Evolutionary conservation across 73 alveolate genomes (phyloP).

Genomic region (Paramecium tetraurelia): DNA sequence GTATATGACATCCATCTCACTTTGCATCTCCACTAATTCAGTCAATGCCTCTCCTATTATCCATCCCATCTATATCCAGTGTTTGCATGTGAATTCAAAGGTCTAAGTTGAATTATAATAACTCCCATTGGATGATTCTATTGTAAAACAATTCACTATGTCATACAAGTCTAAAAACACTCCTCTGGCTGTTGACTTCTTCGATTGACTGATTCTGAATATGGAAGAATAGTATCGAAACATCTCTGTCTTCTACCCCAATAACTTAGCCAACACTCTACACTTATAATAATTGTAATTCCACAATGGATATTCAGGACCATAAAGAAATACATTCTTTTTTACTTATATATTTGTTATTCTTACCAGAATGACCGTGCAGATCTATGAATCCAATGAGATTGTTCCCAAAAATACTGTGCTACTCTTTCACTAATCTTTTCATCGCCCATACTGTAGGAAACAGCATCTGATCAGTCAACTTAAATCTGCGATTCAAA

Average conservation of each 20-base stretch:
- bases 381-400: slow-evolving; percentile 69
- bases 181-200: slow-evolving; percentile 55
- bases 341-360: slow-evolving; percentile 36
- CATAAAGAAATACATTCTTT: slow-evolving; percentile 79
- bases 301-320: slow-evolving; percentile 74
- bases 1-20: neutral
- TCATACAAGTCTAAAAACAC: slow-evolving; percentile 42
- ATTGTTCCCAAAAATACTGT: slow-evolving; percentile 41
- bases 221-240: slow-evolving; percentile 59
- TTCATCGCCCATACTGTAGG: slow-evolving; percentile 84
- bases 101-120: slow-evolving; percentile 26
- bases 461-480: slow-evolving; percentile 80
- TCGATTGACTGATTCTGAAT: slow-evolving; percentile 24
- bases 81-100: slow-evolving; percentile 2
- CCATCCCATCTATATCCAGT: slow-evolving; percentile 48
- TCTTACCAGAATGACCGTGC: slow-evolving; percentile 75
- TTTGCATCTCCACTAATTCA: slow-evolving; percentile 3
- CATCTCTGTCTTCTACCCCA: slow-evolving; percentile 38
- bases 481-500: slow-evolving; percentile 82
- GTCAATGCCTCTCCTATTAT: slow-evolving; percentile 11
- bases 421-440: slow-evolving; percentile 63
- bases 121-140: slow-evolving; percentile 61
- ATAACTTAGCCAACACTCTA: slow-evolving; percentile 40
- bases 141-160: slow-evolving; percentile 43
- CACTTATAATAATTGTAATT: slow-evolving; percentile 56